Evolutionary conservation across 306 rosid genomes (phyloP), one percentile per base, ranked within the genome.

Genomic region (Calophaca sinica): DNA sequence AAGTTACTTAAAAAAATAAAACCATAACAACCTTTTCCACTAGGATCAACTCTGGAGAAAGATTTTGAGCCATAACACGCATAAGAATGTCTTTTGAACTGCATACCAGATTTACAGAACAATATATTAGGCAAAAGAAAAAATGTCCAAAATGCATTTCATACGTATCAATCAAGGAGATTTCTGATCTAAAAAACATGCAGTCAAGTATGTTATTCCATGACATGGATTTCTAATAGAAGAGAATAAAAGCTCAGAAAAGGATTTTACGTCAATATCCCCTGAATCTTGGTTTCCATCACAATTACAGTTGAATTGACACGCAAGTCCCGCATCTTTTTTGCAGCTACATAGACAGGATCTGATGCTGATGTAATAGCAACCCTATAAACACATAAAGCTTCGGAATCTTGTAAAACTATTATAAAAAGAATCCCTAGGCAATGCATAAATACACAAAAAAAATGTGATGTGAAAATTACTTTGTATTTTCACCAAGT

Each of bases 21-120:
- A 66, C 14, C 52, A 62, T 49, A 72, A 75, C 65, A 65, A 85
- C 90, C 90, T 84, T 92, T 89, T 94, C 99, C 74, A 88, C 91
- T 70, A 85, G 80, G 68, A 96, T 85, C 82, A 73, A 74, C 60
- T 92, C 97, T 32, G 99, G 99, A 59, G 93, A 86, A 65, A 92
- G 84, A 87, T 85, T 90, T 75, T 81, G 96, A 29, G 99, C 91
- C 85, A 94, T 88, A 4, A 92, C 93, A 45, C 99, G 93, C 99
- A 92, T 86, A 42, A 94, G 91, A 67, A 94, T 92, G 74, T 94
- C 99, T 84, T 90, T 94, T 49, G 99, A 92, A 73, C 99, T 94
- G 90, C 84, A 84, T 14, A 49, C 67, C 32, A 80, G 31, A 79
- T 45, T 68, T 62, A 81, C 52, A 68, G 54, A 73, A 66, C 58